Base-by-base conservation (phyloP, 495 filamentous ascomycete species). In the Aspergillus hancockii region DNA sequence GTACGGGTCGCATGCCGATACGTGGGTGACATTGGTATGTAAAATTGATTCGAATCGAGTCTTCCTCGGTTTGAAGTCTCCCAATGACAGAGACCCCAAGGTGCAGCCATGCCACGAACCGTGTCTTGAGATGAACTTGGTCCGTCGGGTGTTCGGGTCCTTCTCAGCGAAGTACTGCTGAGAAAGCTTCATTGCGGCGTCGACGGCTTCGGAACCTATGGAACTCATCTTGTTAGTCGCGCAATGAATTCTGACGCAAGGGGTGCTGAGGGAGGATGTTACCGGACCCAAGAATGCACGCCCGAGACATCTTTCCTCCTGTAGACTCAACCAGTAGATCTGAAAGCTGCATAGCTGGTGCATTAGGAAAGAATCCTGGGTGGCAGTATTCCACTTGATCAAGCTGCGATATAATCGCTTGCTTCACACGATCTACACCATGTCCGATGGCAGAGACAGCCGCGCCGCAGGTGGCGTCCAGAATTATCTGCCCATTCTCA, bases 101-200 rank as follows among this genome's bases (percentile, higher is more conserved):
- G 87, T 88, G 23, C 74, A 84, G 8, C 87, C 87, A 62, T 89
- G 86, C 57, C 85, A 89, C 13, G 80, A 83, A 32, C 81, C 76
- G 56, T 76, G 73, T n/a, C 86, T 66, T 7, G 83, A 76, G 49
- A 89, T 85, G 68, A 82, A 83, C 16, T 77, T 77, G 4, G 31
- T 72, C 49, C 70, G 74, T 60, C 64, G 64, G 3, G 62, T 64
- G 50, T 79, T 19, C 34, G 8, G 34, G 5, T 18, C 28, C 31
- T 59, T 34, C 70, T 69, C 59, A 23, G 57, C 52, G 18, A 34
- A 55, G 51, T 69, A 65, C n/a, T 84, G 83, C 7, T 75, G 55
- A 32, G 78, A 72, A 4, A 83, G 63, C 59, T 85, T 85, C 57
- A 83, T 70, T 19, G 83, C 78, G 0, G 80, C 79, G 63, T 88